Evolutionary conservation across 2,329 filamentous ascomycete species (phyloP).

Genomic region (Byssochlamys sp.): DNA sequence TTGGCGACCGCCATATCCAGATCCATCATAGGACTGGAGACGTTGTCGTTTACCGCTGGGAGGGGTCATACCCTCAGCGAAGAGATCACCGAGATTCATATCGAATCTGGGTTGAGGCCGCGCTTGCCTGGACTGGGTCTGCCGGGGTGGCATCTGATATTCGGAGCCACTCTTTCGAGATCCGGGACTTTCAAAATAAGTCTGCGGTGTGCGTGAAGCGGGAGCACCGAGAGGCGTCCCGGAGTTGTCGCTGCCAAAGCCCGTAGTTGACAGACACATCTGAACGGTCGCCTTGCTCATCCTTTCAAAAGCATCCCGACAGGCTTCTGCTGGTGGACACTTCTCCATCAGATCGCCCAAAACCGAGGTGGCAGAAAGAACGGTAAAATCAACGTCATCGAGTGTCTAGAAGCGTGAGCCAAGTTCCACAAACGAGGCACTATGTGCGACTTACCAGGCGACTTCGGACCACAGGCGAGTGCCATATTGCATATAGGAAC

Average conservation of each 20-base stretch:
- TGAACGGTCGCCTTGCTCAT: constrained; percentile 92
- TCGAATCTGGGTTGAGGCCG: constrained; percentile 49
- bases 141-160: constrained; percentile 18
- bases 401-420: constrained; percentile 48
- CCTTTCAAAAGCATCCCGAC: constrained; percentile 84
- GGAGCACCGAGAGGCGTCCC: constrained; percentile 14
- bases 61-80: constrained; percentile 36
- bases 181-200: constrained; percentile 9
- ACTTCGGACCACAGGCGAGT: constrained; percentile 78
- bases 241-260: constrained; percentile 53
- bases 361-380: constrained; percentile 84
- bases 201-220: constrained; percentile 7
- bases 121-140: constrained; percentile 25
- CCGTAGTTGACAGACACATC: constrained; percentile 82
- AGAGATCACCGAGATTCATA: constrained; percentile 46
- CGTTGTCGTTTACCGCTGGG: constrained; percentile 18
- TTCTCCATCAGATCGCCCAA: constrained; percentile 86
- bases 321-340: constrained; percentile 88
- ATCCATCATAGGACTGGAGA: constrained; percentile 16
- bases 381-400: constrained; percentile 96
- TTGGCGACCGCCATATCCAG: constrained; percentile 14
- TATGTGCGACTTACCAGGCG: constrained; percentile 56
- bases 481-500: constrained; percentile 95
- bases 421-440: constrained; percentile 6
- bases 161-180: constrained; percentile 13